Conservation (phyloP, 805 yeast species). For the Ogataea thermomethanolica region DNA sequence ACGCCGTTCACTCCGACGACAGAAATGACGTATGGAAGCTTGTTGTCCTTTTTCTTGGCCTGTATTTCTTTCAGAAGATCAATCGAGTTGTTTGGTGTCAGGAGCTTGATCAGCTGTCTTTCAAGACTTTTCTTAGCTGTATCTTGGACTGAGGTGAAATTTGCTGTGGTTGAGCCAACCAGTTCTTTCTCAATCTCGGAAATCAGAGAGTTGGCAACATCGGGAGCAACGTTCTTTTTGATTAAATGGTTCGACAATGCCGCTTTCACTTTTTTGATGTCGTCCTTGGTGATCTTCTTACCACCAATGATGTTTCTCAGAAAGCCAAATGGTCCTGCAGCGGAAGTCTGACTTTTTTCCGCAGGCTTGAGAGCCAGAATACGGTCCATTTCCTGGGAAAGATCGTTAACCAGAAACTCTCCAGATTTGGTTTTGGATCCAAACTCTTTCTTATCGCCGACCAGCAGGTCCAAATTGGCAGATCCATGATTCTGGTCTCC, state of each 20-base stretch:
- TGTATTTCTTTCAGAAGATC: slow-evolving; percentile 83
- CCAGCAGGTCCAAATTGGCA: slow-evolving; percentile 29
- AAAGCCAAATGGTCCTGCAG: slow-evolving; percentile 52
- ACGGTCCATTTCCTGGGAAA: slow-evolving; percentile 50
- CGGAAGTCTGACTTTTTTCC: slow-evolving; percentile 22
- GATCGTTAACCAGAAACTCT: slow-evolving; percentile 62
- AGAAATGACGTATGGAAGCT: slow-evolving; percentile 85
- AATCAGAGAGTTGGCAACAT: slow-evolving; percentile 72
- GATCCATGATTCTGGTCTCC: slow-evolving; percentile 15
- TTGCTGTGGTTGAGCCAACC: slow-evolving; percentile 67
- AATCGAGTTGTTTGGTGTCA: slow-evolving; percentile 89
- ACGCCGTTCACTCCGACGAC: slow-evolving; percentile 98
- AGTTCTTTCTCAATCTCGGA: slow-evolving; percentile 67
- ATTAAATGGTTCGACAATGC: slow-evolving; percentile 74
- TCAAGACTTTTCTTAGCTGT: slow-evolving; percentile 64
- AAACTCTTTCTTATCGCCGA: slow-evolving; percentile 39
- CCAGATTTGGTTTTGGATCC: slow-evolving; percentile 48
- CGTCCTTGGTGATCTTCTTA: slow-evolving; percentile 57
- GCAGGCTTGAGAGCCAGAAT: slow-evolving; percentile 30
- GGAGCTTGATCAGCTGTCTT: slow-evolving; percentile 65
- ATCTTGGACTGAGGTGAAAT: slow-evolving; percentile 68
- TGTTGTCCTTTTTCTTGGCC: slow-evolving; percentile 34
- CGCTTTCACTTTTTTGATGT: slow-evolving; percentile 60
- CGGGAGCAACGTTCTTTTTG: slow-evolving; percentile 86
- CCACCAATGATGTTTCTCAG: slow-evolving; percentile 65